A percentile compares a stretch with the other conserved stretches of the same genome.
These are phyloP conservation scores for Ceratobasidium sp. DNA, from an alignment of 1,284 basidiomycete species.

Conservation along the genomic window DNA sequence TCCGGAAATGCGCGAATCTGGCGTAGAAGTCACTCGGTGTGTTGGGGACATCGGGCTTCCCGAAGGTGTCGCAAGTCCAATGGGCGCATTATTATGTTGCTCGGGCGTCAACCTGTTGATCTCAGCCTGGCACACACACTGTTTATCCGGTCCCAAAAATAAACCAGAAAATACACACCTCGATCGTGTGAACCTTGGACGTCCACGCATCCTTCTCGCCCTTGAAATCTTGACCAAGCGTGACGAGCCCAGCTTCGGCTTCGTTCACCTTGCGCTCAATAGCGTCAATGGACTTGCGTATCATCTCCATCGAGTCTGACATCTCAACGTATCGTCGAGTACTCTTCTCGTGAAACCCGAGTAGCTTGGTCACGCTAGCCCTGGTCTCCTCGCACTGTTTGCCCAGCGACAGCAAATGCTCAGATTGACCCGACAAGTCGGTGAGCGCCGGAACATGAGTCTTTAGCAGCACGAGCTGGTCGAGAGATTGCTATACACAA, in stretches of 20 bases:
- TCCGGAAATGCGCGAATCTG: neutral
- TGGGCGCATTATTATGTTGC: neutral
- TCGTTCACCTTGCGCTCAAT: neutral
- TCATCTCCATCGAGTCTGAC: neutral
- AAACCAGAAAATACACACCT: neutral
- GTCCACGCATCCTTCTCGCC: neutral
- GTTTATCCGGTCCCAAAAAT: neutral
- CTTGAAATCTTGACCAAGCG: conserved; percentile 1
- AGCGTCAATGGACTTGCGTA: neutral
- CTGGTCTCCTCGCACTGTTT: neutral
- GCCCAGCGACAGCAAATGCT: neutral
- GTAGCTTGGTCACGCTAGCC: neutral
- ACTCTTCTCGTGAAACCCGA: neutral
- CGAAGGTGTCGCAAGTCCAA: neutral
- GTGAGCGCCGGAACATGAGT: neutral
- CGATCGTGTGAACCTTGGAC: neutral
- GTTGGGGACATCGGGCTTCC: neutral
- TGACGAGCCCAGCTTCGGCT: neutral
- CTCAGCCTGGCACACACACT: neutral
- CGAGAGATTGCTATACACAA: neutral
- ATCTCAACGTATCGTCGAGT: neutral
- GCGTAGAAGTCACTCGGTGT: neutral
- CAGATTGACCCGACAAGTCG: neutral
- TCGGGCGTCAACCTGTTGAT: neutral
- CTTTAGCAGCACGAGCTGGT: neutral